phyloP scores from a whole-genome alignment of 202 grass and related monocot species.

The Digitaria exilis region DNA sequence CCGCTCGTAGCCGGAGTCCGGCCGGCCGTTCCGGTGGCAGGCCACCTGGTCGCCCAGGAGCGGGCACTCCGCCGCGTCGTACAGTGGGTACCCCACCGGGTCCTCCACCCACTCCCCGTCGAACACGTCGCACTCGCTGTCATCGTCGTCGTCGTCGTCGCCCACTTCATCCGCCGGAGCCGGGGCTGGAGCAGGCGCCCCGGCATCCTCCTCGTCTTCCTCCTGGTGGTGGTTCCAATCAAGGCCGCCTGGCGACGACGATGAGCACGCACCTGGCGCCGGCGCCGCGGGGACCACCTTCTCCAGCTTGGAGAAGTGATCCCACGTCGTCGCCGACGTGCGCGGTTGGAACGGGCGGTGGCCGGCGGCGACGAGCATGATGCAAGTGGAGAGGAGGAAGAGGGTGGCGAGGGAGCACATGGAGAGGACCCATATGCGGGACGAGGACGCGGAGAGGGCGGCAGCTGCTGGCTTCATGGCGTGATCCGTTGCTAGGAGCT shows the following conservation, averaged over 20 bases:
- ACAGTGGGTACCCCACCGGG: slow-evolving; percentile 49
- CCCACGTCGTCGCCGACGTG: slow-evolving; percentile 19
- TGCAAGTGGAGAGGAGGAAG: slow-evolving; percentile 39
- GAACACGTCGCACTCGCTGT: slow-evolving; percentile 45
- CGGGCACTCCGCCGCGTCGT: slow-evolving; percentile 54
- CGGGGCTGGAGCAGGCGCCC: neutral
- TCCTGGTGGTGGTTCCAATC: neutral
- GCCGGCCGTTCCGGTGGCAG: slow-evolving; percentile 67
- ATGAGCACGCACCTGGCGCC: too few species aligned
- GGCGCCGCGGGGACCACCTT: neutral
- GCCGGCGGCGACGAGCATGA: slow-evolving; percentile 21
- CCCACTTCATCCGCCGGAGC: neutral
- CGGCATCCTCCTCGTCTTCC: neutral
- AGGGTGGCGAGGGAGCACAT: slow-evolving; percentile 38
- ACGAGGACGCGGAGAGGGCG: neutral
- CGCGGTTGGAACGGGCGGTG: slow-evolving; percentile 5
- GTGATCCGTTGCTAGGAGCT: slow-evolving; percentile 31
- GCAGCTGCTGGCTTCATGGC: neutral
- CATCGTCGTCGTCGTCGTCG: neutral
- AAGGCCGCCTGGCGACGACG: too few species aligned
- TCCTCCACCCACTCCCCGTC: slow-evolving; percentile 58
- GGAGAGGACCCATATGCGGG: slow-evolving; percentile 20
- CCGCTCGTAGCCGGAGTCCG: slow-evolving; percentile 61
- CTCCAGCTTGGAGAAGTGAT: neutral
- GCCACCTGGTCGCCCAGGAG: slow-evolving; percentile 69